These are phyloP conservation scores for Raffaelea deltoideospora DNA, from an alignment of 2,329 filamentous ascomycete genomes.

Conservation along the genomic window DNA sequence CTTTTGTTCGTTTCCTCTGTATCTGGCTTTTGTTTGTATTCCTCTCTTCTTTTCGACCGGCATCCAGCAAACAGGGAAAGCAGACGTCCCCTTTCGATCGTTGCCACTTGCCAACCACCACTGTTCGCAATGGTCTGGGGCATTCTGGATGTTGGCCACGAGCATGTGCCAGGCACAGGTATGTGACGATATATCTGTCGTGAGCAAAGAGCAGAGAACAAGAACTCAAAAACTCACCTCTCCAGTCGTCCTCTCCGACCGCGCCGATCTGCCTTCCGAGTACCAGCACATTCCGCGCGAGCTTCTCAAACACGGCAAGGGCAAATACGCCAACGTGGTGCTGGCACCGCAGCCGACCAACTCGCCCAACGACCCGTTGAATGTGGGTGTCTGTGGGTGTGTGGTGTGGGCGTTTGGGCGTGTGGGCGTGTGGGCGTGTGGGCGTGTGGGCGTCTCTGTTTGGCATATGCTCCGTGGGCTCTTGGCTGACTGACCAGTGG, in stretches of 20 bases:
- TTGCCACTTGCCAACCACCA: not conserved
- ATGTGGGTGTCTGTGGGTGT: conserved; percentile 14
- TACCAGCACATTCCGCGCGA: conserved; percentile 25
- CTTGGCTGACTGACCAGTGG: conserved; percentile 6
- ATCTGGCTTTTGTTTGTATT: no score
- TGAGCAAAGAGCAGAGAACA: no score
- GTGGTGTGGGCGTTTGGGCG: no score
- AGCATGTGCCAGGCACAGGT: conserved; percentile 32
- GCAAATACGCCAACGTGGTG: conserved; percentile 19
- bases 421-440: no score
- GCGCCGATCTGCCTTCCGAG: conserved; percentile 28
- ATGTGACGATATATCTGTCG: conserved; percentile 6
- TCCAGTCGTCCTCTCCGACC: conserved; percentile 28
- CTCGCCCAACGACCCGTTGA: conserved; percentile 32
- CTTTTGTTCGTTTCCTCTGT: no score
- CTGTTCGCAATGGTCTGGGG: conserved; percentile 27
- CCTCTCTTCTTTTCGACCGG: not conserved
- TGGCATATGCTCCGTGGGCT: no score
- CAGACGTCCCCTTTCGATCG: no score
- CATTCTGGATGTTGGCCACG: conserved; percentile 27
- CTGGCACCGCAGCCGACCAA: conserved; percentile 29
- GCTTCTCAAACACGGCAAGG: conserved; percentile 22
- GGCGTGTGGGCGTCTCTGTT: no score
- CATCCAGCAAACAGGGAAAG: no score
- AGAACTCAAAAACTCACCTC: no score